Conservation (phyloP, 164 flowering plant species). For the Akebia trifoliata region DNA sequence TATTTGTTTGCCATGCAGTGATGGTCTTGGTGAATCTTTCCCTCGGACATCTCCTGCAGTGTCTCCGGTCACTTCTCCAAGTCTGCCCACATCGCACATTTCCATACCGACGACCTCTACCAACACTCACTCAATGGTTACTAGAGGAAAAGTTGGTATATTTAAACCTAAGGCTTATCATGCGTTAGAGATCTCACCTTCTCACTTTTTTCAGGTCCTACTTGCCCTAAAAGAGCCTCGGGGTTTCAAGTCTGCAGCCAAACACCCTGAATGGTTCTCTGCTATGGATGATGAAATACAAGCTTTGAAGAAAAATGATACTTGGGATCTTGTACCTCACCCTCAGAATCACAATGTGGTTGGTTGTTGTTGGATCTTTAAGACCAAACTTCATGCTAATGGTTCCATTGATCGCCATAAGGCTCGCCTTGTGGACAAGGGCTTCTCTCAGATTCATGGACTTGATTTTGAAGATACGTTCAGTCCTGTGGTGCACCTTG, state of each 20-base stretch:
- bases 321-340: not conserved
- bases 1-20: too few relatives aligned
- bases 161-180: too few relatives aligned
- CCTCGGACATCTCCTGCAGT: too few relatives aligned
- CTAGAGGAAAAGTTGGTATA: too few relatives aligned
- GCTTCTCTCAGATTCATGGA: not conserved
- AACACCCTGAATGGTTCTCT: not conserved
- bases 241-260: too few relatives aligned
- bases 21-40: too few relatives aligned
- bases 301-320: not conserved
- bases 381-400: not conserved
- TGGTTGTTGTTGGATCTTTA: not conserved
- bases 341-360: not conserved
- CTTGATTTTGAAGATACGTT: not conserved
- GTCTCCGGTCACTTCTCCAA: too few relatives aligned
- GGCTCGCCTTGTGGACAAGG: not conserved
- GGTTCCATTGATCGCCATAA: not conserved
- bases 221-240: not conserved
- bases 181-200: too few relatives aligned
- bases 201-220: not conserved
- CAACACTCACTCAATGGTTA: too few relatives aligned
- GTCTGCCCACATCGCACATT: not conserved
- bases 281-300: not conserved
- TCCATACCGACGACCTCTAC: too few relatives aligned
- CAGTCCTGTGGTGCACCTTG: not conserved